These are phyloP conservation scores for Oryza meridionalis DNA, from an alignment of 176 grass and related monocot genomes.

Conservation along the genomic window DNA sequence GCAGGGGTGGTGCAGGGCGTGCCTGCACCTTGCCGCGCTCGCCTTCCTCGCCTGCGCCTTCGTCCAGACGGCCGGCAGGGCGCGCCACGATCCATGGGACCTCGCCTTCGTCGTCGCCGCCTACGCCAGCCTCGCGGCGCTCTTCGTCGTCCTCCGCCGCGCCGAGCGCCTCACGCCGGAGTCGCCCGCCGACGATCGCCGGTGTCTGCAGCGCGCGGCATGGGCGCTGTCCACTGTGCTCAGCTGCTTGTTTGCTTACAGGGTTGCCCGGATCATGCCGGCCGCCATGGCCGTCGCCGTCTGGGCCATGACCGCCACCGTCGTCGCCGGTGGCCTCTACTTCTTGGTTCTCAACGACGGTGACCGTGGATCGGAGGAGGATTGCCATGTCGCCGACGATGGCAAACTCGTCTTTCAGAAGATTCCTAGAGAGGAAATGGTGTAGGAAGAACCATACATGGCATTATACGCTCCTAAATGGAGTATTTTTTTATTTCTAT, in stretches of 20 bases:
- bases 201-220: not conserved
- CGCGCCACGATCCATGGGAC: too few relatives aligned
- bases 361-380: not conserved
- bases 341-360: not conserved
- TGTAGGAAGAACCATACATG: not conserved
- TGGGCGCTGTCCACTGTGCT: conserved; percentile 19
- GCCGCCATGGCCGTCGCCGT: not conserved
- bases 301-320: conserved; percentile 3
- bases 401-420: not conserved
- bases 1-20: not conserved
- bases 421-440: not conserved
- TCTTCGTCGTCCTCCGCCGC: conserved; percentile 3
- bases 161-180: not conserved
- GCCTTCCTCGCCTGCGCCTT: conserved; percentile 16
- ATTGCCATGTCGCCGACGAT: not conserved
- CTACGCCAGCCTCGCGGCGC: not conserved
- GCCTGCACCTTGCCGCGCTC: conserved; percentile 8
- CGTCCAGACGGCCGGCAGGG: not conserved
- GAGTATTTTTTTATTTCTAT: not conserved
- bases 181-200: not conserved
- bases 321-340: not conserved
- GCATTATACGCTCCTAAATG: not conserved
- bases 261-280: not conserved
- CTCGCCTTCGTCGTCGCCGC: not conserved
- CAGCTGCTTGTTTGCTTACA: conserved; percentile 29